Evolutionary conservation across 2,329 filamentous ascomycete species (phyloP), one percentile per base, ranked within the genome.

Genomic region (Acarospora socialis): DNA sequence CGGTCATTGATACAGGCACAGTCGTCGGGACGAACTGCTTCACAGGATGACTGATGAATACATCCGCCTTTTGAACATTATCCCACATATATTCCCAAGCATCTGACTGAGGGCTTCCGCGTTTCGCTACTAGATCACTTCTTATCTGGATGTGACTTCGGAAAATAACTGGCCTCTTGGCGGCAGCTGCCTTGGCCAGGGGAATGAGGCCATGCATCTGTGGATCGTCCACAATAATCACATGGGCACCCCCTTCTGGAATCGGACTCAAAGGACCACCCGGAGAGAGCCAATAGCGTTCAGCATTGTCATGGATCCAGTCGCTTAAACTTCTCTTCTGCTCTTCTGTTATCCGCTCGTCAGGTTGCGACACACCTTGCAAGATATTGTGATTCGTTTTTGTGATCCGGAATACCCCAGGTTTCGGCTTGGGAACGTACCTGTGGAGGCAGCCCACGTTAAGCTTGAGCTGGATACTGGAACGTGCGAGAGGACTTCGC

Each of bases 321-420:
- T 73, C 67, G 7, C 66, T 67, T 31, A 87, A 70, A n/a, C 61
- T 55, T 1, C 59, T 51, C 45, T 75, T 73, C 35, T 81, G 70
- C 2, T 77, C 67, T 1, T 60, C 44, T 0, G 65, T 70, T 19
- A 87, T 63, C n/a, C 71, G 66, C 43, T 81, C 68, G 3, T 70
- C 66, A 0, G 72, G 68, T 16, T 66, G 61, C 23, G 73, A 73
- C 24, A 86, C 81, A 6, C 81, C 81, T 56, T 90, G 81, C 3
- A 90, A 70, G 41, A 87, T 86, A 55, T 90, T 90, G 68, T 90
- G 81, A 44, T 84, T 79, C 43, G 78, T 84, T 58, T 90, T 90
- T 43, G 81, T 90, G 53, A 82, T 77, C 30, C 80, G 68, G 55
- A 90, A 90, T 7, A 87, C 73, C 10, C 78, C 75, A 3, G 79